Percentiles rank a stretch among this genome's conserved stretches.
phyloP scores from a whole-genome alignment of 306 rosid species.

The Prunus mongolica region DNA sequence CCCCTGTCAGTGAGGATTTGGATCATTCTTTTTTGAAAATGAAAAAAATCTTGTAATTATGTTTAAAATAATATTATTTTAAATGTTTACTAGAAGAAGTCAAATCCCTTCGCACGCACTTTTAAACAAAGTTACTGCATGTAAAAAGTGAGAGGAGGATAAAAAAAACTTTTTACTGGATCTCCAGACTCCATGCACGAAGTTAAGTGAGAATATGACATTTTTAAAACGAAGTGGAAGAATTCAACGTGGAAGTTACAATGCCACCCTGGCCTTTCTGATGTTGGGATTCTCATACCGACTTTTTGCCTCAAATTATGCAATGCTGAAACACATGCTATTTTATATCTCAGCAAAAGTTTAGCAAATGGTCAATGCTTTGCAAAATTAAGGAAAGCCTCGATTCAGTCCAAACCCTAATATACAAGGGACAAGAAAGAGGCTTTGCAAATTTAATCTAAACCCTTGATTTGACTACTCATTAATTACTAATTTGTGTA shows the following conservation, averaged over 20 bases:
- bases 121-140: too few species aligned
- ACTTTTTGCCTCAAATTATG: not conserved
- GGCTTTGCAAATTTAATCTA: not conserved
- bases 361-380: not conserved
- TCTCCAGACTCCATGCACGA: not conserved
- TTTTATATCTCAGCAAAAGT: not conserved
- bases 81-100: too few species aligned
- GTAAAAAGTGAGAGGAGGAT: too few species aligned
- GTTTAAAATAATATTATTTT: too few species aligned
- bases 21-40: too few species aligned
- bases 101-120: too few species aligned
- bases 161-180: too few species aligned
- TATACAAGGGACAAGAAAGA: not conserved
- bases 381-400: not conserved
- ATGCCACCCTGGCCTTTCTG: not conserved
- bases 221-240: not conserved
- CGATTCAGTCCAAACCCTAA: not conserved
- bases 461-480: not conserved
- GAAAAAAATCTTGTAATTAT: too few species aligned
- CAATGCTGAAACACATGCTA: not conserved
- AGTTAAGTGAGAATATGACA: not conserved
- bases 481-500: not conserved
- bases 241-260: not conserved
- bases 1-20: too few species aligned
- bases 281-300: not conserved